Evolutionary conservation across 2,329 filamentous ascomycete species (phyloP).

Genomic region (Orbilia ellipsospora): DNA sequence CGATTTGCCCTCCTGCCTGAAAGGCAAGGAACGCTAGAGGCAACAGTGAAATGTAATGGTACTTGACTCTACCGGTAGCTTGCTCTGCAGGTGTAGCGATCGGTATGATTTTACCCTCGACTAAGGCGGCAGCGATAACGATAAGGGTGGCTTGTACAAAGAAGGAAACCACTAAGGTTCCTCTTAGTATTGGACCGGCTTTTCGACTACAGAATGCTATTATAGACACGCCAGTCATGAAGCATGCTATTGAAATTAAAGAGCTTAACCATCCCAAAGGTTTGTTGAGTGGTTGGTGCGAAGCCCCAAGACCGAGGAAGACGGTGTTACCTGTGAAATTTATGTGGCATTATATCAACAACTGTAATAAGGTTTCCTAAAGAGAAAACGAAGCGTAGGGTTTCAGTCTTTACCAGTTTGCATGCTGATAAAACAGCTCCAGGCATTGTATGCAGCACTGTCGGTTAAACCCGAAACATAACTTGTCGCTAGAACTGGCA

Average conservation of each 20-base stretch:
- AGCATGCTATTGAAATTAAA: constrained; percentile 68
- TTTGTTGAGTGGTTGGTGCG: constrained; percentile 66
- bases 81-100: constrained; percentile 62
- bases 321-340: constrained; percentile 67
- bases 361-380: neutral
- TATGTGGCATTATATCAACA: neutral
- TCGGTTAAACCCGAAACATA: constrained; percentile 65
- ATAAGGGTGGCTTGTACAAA: constrained; percentile 68
- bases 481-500: constrained; percentile 63
- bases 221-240: constrained; percentile 68
- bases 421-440: constrained; percentile 67
- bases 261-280: constrained; percentile 69
- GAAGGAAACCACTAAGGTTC: constrained; percentile 67
- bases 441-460: constrained; percentile 66
- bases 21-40: constrained; percentile 67
- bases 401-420: constrained; percentile 64
- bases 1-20: constrained; percentile 69
- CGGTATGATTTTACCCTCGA: constrained; percentile 64
- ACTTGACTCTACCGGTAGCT: constrained; percentile 58
- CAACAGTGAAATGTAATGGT: constrained; percentile 64
- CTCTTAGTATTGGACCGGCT: constrained; percentile 62
- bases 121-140: constrained; percentile 67
- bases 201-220: constrained; percentile 63
- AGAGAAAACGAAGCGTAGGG: neutral
- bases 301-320: constrained; percentile 71